These are phyloP conservation scores for Bruguiera parviflora DNA, from an alignment of 345 rosid species.

Conservation along the genomic window DNA sequence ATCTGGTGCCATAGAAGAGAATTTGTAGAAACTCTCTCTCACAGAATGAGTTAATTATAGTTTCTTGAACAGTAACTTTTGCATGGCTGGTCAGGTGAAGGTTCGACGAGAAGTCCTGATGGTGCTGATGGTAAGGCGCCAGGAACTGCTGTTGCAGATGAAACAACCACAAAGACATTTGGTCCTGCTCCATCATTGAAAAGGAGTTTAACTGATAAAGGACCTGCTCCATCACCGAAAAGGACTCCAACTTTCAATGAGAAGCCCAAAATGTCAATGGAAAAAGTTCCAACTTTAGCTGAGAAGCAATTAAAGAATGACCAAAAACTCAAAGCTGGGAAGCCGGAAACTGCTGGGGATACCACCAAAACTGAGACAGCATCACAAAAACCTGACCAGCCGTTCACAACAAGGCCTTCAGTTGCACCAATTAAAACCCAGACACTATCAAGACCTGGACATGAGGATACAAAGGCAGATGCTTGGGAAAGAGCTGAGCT, in stretches of 20 bases:
- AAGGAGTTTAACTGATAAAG: conserved; percentile 25
- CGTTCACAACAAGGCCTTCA: conserved; percentile 18
- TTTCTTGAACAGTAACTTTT: neutral
- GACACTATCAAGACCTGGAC: conserved; percentile 17
- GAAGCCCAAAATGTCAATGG: conserved; percentile 16
- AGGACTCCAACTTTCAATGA: conserved; percentile 20
- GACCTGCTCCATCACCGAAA: conserved; percentile 15
- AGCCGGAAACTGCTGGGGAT: neutral
- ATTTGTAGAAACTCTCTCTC: conserved; percentile 2
- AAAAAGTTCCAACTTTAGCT: conserved; percentile 8
- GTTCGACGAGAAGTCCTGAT: conserved; percentile 7
- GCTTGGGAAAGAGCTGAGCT: conserved; percentile 58
- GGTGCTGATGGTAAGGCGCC: conserved; percentile 9
- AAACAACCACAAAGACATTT: conserved; percentile 6
- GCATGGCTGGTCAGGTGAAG: conserved; percentile 17
- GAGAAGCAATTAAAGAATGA: conserved; percentile 10
- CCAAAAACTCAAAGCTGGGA: conserved; percentile 14
- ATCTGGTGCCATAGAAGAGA: conserved; percentile 21
- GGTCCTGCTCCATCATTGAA: conserved; percentile 26
- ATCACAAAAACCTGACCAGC: conserved; percentile 19
- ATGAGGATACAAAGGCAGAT: conserved; percentile 37
- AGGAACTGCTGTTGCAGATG: conserved; percentile 11
- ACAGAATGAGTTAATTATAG: neutral
- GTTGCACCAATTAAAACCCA: conserved; percentile 12
- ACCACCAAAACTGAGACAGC: conserved; percentile 3